phyloP scores from a whole-genome alignment of 331 rosid genomes.

The Stylosanthes scabra region DNA sequence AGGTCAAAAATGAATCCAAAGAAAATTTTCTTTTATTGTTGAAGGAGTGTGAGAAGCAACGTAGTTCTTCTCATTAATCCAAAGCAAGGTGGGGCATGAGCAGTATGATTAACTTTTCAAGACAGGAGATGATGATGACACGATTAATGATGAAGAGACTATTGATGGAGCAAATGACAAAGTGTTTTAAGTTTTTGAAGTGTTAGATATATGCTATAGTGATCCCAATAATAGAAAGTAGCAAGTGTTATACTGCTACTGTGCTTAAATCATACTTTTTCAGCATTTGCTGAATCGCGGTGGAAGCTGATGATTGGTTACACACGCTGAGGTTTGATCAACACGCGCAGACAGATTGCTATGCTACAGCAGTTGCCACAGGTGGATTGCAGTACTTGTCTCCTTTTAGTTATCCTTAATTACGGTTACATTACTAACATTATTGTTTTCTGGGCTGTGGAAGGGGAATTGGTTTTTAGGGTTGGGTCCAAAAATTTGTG shows the following conservation, averaged over 20 bases:
- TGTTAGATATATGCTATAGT: conserved; percentile 58
- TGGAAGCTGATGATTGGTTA: too few relatives aligned
- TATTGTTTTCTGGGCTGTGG: too few relatives aligned
- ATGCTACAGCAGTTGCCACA: too few relatives aligned
- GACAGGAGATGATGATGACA: conserved; percentile 39
- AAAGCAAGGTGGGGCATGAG: conserved; percentile 42
- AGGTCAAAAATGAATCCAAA: conserved; percentile 82
- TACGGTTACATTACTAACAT: too few relatives aligned
- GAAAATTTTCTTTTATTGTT: conserved; percentile 63
- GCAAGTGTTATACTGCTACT: conserved; percentile 42
- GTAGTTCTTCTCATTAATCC: conserved; percentile 52
- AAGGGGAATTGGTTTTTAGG: too few relatives aligned
- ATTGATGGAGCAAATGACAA: conserved; percentile 39
- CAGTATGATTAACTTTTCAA: conserved; percentile 40
- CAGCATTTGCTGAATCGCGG: too few relatives aligned
- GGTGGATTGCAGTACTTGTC: too few relatives aligned
- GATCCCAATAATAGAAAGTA: conserved; percentile 48
- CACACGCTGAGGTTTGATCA: too few relatives aligned
- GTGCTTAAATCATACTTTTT: too few relatives aligned
- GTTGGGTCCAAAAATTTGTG: too few relatives aligned
- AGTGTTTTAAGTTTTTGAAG: conserved; percentile 60
- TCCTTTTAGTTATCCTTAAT: too few relatives aligned
- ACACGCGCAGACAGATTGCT: too few relatives aligned
- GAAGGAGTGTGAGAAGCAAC: conserved; percentile 65
- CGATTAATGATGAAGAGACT: conserved; percentile 29